Conservation (phyloP, 2,329 filamentous ascomycete genomes). For the Claviceps citrina region DNA sequence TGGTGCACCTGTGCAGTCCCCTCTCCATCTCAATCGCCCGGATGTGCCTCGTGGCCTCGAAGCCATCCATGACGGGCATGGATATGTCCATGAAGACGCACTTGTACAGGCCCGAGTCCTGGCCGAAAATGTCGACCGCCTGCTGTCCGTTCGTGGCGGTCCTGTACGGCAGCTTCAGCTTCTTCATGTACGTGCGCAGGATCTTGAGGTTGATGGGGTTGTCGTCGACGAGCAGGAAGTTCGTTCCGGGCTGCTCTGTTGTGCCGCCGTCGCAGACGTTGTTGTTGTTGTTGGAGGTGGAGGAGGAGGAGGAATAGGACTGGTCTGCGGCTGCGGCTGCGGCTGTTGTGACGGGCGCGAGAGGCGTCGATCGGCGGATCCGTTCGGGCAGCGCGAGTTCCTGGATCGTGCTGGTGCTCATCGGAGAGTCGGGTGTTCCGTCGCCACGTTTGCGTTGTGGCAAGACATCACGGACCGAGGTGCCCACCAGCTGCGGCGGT, state of each 20-base stretch:
- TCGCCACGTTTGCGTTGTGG: background rate
- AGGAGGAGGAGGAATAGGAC: too few species aligned
- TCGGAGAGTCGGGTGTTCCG: background rate
- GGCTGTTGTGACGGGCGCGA: background rate
- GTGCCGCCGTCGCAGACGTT: background rate
- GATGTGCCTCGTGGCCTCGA: conserved; percentile 30
- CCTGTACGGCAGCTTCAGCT: conserved; percentile 10
- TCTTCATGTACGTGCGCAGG: conserved; percentile 15
- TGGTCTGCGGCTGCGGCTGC: background rate
- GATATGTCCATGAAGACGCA: conserved; percentile 30
- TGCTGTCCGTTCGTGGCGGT: conserved; percentile 16
- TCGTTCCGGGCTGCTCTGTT: background rate
- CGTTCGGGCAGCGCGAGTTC: conserved; percentile 2
- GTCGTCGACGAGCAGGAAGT: conserved; percentile 20
- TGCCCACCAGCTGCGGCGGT: background rate
- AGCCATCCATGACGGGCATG: conserved; percentile 38
- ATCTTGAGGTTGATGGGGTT: conserved; percentile 22
- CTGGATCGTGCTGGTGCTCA: background rate
- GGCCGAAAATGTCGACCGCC: conserved; percentile 12
- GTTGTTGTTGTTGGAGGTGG: too few species aligned
- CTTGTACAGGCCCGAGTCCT: conserved; percentile 8
- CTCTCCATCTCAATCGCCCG: conserved; percentile 12
- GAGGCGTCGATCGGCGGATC: conserved; percentile 2
- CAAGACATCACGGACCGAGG: background rate
- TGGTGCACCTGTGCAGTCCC: conserved; percentile 11